phyloP scores from a whole-genome alignment of 306 rosid species.

The Quercus cerris region DNA sequence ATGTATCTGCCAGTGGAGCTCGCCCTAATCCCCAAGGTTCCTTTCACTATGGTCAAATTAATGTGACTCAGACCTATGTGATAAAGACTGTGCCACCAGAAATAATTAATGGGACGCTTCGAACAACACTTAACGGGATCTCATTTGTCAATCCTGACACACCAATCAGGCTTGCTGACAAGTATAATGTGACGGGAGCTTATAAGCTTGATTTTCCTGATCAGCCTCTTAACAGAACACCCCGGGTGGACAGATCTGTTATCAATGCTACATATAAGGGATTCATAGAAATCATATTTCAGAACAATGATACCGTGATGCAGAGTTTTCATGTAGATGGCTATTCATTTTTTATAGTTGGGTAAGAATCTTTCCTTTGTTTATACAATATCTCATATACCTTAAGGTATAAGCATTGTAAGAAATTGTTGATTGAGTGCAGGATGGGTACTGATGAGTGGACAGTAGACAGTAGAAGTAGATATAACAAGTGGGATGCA shows the following conservation, averaged over 20 bases:
- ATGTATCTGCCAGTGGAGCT: conserved; percentile 88
- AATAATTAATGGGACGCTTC: conserved; percentile 42
- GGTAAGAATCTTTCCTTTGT: conserved; percentile 45
- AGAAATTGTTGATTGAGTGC: conserved; percentile 27
- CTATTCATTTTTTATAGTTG: conserved; percentile 73
- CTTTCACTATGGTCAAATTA: conserved; percentile 73
- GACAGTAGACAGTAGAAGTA: conserved; percentile 59
- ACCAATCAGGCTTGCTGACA: conserved; percentile 86
- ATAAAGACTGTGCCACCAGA: conserved; percentile 53
- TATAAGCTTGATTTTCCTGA: conserved; percentile 85
- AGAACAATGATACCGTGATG: conserved; percentile 69
- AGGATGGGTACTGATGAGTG: conserved; percentile 79
- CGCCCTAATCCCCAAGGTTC: conserved; percentile 98
- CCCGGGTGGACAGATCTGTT: conserved; percentile 57
- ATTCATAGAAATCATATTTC: conserved; percentile 75
- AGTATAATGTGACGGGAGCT: conserved; percentile 51
- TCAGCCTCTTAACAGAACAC: conserved; percentile 53
- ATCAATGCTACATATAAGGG: conserved; percentile 82
- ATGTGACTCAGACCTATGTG: conserved; percentile 73
- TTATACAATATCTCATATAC: not conserved
- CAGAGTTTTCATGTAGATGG: conserved; percentile 81
- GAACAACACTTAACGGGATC: conserved; percentile 74
- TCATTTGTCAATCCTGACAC: conserved; percentile 66
- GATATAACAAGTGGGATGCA: conserved; percentile 86
- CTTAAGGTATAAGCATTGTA: not conserved